Base-by-base conservation (phyloP, 2,329 filamentous ascomycete species). In the Penicillium sp. region DNA sequence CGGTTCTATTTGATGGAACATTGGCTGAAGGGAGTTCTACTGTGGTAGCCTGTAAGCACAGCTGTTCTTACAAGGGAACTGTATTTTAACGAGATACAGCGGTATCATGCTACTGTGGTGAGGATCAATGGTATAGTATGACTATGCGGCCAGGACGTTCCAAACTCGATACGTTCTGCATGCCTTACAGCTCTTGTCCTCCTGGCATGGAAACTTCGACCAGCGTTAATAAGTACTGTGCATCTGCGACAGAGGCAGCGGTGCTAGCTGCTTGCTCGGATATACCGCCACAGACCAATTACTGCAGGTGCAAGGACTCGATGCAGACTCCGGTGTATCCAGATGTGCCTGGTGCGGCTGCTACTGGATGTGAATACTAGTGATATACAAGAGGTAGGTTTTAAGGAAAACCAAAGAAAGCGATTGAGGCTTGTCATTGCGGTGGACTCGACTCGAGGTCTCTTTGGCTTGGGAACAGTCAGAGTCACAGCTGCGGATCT, bases 41-140 rank as follows among this genome's bases (percentile, higher is more conserved):
- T 14, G 44, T 51, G 1, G 51, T 61, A 8, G 61, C 40, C 6
- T 51, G 58, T 57, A 46, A 45, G 53, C 44, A 3, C 8, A 27
- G 26, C 13, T 23, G 13, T 13, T 32, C 3, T 29, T 22, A 20
- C 10, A 18, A 6, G 3, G 6, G 6, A 22, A 23, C 3, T 9
- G 16, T 7, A 18, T 41, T 4, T 18, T 14, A 23, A 44, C 7
- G n/a, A 28, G 3, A 11, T 39, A n/a, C 35, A 61, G 59, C 42
- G 3, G 51, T 62, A n/a, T 54, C 49, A 8, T 63, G 60, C 24
- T 50, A 55, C 7, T 63, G 60, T 31, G 48, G 54, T 3, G 9
- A 26, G 3, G 43, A 58, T 37, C 51, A 61, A 46, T 63, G 52
- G 52, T 59, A 61, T 40, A 62, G 58, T 38, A 47, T 50, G 47